Conservation (phyloP, 2,329 filamentous ascomycete species). For the Verticillium tricorpus region DNA sequence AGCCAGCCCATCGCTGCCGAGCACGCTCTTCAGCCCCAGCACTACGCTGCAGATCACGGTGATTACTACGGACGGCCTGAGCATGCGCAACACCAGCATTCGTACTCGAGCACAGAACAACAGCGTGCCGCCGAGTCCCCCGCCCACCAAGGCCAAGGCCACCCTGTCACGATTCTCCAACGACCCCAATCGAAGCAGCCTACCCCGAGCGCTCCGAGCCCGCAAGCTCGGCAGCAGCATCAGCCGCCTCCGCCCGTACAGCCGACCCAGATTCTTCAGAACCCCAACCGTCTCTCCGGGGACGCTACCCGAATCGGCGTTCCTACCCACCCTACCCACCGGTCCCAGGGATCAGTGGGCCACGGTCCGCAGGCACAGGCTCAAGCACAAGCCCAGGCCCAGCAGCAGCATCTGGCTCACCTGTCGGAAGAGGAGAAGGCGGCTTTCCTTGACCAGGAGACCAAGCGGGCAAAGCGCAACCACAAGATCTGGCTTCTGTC, state of each 20-base stretch:
- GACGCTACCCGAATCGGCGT: slow-evolving; percentile 34
- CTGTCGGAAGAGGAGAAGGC: slow-evolving; percentile 81
- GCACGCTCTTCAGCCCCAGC: slow-evolving; percentile 22
- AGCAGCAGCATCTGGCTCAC: slow-evolving; percentile 46
- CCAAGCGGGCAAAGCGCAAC: slow-evolving; percentile 91
- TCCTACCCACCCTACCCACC: slow-evolving; percentile 31
- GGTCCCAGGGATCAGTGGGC: slow-evolving; percentile 54
- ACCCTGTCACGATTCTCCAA: slow-evolving; percentile 52
- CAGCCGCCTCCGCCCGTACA: slow-evolving; percentile 38
- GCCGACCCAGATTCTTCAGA: slow-evolving; percentile 75
- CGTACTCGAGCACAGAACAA: slow-evolving; percentile 16
- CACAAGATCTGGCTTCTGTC: slow-evolving; percentile 95
- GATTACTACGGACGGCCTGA: slow-evolving; percentile 14
- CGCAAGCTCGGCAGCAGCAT: slow-evolving; percentile 29
- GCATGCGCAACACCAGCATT: slow-evolving; percentile 19
- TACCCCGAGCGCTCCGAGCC: slow-evolving; percentile 24
- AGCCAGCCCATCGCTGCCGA: slow-evolving; percentile 28
- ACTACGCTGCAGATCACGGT: slow-evolving; percentile 4
- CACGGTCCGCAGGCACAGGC: slow-evolving; percentile 56
- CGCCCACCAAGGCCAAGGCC: slow-evolving; percentile 33
- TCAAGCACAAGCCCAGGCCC: slow-evolving; percentile 12
- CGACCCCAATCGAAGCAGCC: slow-evolving; percentile 41
- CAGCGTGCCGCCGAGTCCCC: slow-evolving; percentile 20
- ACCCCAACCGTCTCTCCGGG: slow-evolving; percentile 61
- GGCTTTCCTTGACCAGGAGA: slow-evolving; percentile 83